Conservation (phyloP, 257 asterid genomes). For the Capsicum rhomboideum region DNA sequence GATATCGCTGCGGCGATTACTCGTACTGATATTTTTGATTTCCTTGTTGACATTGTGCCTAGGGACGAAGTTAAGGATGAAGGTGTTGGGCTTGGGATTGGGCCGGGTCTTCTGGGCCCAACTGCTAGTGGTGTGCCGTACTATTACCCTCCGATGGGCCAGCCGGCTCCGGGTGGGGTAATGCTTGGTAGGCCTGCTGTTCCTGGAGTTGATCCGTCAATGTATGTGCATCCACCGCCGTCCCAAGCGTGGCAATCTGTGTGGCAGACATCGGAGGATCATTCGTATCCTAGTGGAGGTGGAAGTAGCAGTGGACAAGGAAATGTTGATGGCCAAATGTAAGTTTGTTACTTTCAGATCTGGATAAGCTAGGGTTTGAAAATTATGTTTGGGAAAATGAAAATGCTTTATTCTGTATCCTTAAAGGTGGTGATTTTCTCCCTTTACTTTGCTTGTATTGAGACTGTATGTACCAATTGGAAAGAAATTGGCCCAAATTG, state of each 20-base stretch:
- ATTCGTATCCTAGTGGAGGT: conserved; percentile 47
- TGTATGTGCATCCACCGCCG: conserved; percentile 63
- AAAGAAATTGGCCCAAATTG: not conserved
- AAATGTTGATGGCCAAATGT: conserved; percentile 65
- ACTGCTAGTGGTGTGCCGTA: conserved; percentile 67
- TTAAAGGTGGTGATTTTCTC: not conserved
- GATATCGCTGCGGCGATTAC: conserved; percentile 91
- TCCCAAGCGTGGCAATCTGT: conserved; percentile 89
- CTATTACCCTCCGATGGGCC: conserved; percentile 72
- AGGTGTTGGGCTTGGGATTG: conserved; percentile 22
- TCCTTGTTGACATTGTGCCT: conserved; percentile 89
- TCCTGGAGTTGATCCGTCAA: conserved; percentile 53
- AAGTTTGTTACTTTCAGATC: not conserved
- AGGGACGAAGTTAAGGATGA: conserved; percentile 85
- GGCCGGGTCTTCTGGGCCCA: conserved; percentile 14
- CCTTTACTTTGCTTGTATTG: not conserved
- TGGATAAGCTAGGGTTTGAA: not conserved
- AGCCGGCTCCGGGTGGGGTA: conserved; percentile 37
- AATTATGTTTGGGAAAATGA: not conserved
- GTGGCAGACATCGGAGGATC: conserved; percentile 66
- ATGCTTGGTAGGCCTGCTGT: conserved; percentile 77
- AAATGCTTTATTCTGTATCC: not conserved
- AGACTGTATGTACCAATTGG: no score
- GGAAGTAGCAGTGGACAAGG: conserved; percentile 54
- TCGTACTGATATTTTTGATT: conserved; percentile 85